phyloP scores from a whole-genome alignment of 2,329 filamentous ascomycete genomes.

The Cordyceps tenuipes region DNA sequence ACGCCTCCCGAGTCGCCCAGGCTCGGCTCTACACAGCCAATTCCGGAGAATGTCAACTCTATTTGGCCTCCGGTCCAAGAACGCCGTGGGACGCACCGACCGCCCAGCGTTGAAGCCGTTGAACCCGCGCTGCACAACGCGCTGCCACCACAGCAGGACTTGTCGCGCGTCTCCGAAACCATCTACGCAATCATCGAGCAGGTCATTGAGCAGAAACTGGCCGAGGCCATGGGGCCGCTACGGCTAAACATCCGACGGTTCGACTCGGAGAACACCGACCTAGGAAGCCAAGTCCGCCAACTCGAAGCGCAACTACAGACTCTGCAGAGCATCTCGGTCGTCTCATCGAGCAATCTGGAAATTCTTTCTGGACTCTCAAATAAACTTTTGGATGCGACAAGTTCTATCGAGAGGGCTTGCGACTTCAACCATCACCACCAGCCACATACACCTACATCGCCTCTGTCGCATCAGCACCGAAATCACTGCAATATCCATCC shows the following conservation, averaged over 20 bases:
- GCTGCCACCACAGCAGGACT: neutral
- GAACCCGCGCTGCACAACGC: neutral
- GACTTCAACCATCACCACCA: too few species aligned
- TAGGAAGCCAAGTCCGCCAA: conserved; percentile 12
- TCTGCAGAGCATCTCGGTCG: conserved; percentile 15
- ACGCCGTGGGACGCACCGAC: too few species aligned
- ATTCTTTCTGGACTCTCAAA: neutral
- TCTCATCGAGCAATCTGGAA: neutral
- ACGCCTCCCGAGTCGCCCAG: conserved; percentile 18
- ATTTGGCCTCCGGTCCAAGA: neutral
- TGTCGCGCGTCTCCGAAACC: conserved; percentile 14
- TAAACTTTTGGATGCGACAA: conserved; percentile 10
- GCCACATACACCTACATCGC: neutral
- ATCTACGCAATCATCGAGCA: conserved; percentile 24
- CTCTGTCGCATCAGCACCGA: neutral
- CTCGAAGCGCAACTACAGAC: conserved; percentile 3
- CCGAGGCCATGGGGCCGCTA: conserved; percentile 23
- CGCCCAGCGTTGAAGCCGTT: neutral
- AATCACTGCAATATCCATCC: neutral
- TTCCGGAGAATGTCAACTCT: neutral
- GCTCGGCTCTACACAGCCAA: neutral
- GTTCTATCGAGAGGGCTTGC: too few species aligned
- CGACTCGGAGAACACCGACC: conserved; percentile 14
- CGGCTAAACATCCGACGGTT: conserved; percentile 19
- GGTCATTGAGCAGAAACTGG: conserved; percentile 24